Percentiles rank a stretch among this genome's conserved stretches.
These are phyloP conservation scores for Boletus reticulatus DNA, from an alignment of 768 basidiomycete genomes.

Conservation along the genomic window DNA sequence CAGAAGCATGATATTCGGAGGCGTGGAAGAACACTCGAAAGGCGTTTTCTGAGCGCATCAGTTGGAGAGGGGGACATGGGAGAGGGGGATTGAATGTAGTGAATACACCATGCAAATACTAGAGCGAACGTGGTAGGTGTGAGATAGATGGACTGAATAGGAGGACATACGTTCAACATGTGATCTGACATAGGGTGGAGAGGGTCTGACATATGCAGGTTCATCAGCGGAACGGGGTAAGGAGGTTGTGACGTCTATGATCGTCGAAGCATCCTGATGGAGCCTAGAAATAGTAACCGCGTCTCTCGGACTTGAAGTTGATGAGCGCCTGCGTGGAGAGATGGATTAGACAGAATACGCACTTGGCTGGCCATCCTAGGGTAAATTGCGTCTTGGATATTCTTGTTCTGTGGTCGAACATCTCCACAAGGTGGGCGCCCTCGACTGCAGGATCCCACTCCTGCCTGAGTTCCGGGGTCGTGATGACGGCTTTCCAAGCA, in stretches of 20 bases:
- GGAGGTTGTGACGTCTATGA: constrained; percentile 92
- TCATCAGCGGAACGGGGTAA: constrained; percentile 88
- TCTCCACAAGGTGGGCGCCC: constrained; percentile 75
- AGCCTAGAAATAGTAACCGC: constrained; percentile 91
- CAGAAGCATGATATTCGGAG: constrained; percentile 89
- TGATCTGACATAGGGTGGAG: constrained; percentile 90
- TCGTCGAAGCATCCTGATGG: constrained; percentile 73
- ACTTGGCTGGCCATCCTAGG: constrained; percentile 97
- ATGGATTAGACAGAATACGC: constrained; percentile 40
- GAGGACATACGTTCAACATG: constrained; percentile 64
- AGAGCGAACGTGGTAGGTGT: constrained; percentile 5
- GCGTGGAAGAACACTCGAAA: constrained; percentile 34
- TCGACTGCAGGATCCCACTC: constrained; percentile 97
- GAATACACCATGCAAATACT: constrained; percentile 96
- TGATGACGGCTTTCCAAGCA: constrained; percentile 76
- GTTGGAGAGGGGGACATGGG: constrained; percentile 32
- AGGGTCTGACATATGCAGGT: constrained; percentile 86
- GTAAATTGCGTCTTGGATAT: constrained; percentile 90
- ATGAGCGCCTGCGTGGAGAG: constrained; percentile 5
- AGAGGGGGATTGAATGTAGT: constrained; percentile 48
- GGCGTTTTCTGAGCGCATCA: constrained; percentile 32
- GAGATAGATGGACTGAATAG: constrained; percentile 5
- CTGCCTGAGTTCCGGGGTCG: constrained; percentile 82
- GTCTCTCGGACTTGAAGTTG: constrained; percentile 73
- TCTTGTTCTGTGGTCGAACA: constrained; percentile 81